phyloP scores from a whole-genome alignment of 331 rosid genomes.

The Malus hybrid region DNA sequence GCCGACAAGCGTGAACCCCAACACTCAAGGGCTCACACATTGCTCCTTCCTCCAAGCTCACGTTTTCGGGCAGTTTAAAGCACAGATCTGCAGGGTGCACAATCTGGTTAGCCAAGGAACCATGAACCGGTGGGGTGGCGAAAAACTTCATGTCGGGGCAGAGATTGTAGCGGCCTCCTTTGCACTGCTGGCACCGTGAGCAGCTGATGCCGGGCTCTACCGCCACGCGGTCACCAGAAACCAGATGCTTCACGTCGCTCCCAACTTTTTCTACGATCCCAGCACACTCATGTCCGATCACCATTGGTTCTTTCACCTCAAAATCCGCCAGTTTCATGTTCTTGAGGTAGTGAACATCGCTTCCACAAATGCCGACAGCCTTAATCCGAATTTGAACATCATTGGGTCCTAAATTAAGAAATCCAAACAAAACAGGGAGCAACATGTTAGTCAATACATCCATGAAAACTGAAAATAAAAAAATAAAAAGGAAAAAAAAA shows the following conservation, averaged over 20 bases:
- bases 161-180: constrained; percentile 68
- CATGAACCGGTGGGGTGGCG: constrained; percentile 85
- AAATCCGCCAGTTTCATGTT: constrained; percentile 58
- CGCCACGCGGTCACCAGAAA: constrained; percentile 68
- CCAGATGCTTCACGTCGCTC: constrained; percentile 43
- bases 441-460: background rate
- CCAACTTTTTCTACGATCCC: constrained; percentile 83
- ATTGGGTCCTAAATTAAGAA: constrained; percentile 45
- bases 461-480: background rate
- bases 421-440: background rate
- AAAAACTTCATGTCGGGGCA: constrained; percentile 85
- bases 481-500: too few relatives aligned
- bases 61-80: constrained; percentile 70
- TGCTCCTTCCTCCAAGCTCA: constrained; percentile 93
- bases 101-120: constrained; percentile 83
- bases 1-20: constrained; percentile 82
- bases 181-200: constrained; percentile 64
- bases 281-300: constrained; percentile 90
- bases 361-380: constrained; percentile 92
- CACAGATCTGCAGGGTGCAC: constrained; percentile 88
- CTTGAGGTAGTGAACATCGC: constrained; percentile 89
- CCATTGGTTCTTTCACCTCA: constrained; percentile 79
- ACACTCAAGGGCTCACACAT: constrained; percentile 92
- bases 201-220: constrained; percentile 87
- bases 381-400: constrained; percentile 71